These are phyloP conservation scores for Quercus glauca DNA, from an alignment of 306 rosid genomes.

Conservation along the genomic window DNA sequence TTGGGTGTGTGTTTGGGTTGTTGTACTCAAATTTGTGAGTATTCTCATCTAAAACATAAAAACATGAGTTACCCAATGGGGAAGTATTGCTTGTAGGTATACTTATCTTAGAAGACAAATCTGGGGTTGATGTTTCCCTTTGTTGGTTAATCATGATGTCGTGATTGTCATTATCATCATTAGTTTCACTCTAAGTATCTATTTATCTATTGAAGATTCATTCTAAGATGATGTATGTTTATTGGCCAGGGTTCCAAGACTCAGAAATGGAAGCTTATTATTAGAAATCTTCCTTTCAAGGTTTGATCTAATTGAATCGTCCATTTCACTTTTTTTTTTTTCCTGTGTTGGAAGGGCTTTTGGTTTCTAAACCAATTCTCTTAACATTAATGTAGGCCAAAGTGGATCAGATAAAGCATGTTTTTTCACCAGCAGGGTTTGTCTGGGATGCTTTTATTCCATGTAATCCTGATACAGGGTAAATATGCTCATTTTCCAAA, in stretches of 20 bases:
- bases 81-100: neutral
- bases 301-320: conserved; percentile 32
- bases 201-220: neutral
- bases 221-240: conserved; percentile 27
- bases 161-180: neutral
- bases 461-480: conserved; percentile 71
- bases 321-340: conserved; percentile 8
- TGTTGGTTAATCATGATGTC: neutral
- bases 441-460: conserved; percentile 93
- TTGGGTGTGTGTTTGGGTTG: neutral
- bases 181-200: neutral
- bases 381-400: conserved; percentile 57
- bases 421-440: conserved; percentile 72
- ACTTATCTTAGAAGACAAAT: neutral
- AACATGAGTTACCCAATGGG: neutral
- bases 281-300: conserved; percentile 95
- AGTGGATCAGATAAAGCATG: conserved; percentile 55
- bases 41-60: neutral
- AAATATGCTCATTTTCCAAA: conserved; percentile 13
- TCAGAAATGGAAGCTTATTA: conserved; percentile 89
- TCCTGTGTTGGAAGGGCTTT: conserved; percentile 19
- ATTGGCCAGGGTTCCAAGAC: conserved; percentile 84
- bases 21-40: neutral
- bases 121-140: neutral
- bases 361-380: conserved; percentile 29